Evolutionary conservation across 371 early-diverging fungal genomes (phyloP).

Genomic region (Zychaea mexicana): DNA sequence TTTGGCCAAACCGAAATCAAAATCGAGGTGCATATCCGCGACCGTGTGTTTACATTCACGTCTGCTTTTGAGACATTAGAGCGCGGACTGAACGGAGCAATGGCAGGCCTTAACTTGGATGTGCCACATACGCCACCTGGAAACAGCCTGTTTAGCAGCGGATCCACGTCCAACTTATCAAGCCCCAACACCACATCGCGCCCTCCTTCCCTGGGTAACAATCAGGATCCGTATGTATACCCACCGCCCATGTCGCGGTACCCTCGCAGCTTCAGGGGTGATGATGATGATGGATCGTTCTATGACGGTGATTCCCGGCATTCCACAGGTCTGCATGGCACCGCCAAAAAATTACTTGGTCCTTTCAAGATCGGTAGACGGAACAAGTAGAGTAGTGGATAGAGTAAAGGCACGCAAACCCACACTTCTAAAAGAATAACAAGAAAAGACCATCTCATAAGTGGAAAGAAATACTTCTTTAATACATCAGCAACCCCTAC

Average conservation of each 20-base stretch:
- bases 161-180: constrained; percentile 16
- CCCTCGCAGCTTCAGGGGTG: constrained; percentile 14
- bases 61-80: constrained; percentile 53
- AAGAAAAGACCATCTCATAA: background rate
- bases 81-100: constrained; percentile 29
- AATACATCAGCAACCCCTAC: too few species aligned
- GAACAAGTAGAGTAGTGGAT: constrained; percentile 11
- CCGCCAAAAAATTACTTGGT: constrained; percentile 16
- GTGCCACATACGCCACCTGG: constrained; percentile 11
- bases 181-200: constrained; percentile 15
- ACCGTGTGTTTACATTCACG: constrained; percentile 50
- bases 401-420: too few species aligned
- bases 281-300: constrained; percentile 13
- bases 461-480: background rate
- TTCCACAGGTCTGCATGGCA: constrained; percentile 15
- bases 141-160: constrained; percentile 17
- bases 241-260: constrained; percentile 12
- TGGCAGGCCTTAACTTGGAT: constrained; percentile 19
- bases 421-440: background rate
- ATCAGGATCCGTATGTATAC: constrained; percentile 4
- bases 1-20: constrained; percentile 58
- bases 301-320: constrained; percentile 16
- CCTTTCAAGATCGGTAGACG: constrained; percentile 16
- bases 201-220: constrained; percentile 12
- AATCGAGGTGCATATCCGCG: constrained; percentile 52